Base-by-base conservation (phyloP, 2,329 filamentous ascomycete genomes). In the Talaromyces sp. region DNA sequence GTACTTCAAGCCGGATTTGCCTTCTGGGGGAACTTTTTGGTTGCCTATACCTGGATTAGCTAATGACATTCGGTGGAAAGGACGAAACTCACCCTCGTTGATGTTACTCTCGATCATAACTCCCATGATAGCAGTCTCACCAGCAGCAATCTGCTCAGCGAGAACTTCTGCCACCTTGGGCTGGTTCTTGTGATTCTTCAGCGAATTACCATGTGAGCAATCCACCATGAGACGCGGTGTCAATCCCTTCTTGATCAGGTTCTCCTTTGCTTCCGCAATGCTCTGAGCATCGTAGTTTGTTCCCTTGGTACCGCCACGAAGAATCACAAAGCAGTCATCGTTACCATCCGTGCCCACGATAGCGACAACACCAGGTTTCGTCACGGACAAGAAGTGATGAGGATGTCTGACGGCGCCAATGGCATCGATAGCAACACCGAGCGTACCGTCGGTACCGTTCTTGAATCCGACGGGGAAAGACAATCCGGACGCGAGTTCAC, bases 41-140 rank as follows among this genome's bases (percentile, higher is more conserved):
- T 85, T 91, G 70, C 93, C 80, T 82, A 58, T n/a, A n/a, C 15
- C 36, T 3, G 15, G 5, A 13, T 67, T 58, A 54, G 54, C 3
- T n/a, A 45, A 36, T 56, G 31, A 36, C 19, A 2, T 22, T 1
- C 31, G 25, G 29, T 3, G n/a, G n/a, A n/a, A 29, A 11, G 22
- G 15, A 40, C 7, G 19, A 17, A 47, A 75, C 84, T 73, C 78
- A 90, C 91, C 93, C 82, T 97, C 94, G 73, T 94, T 90, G 81
- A 98, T 96, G 79, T 98, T 91, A 79, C 91, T 96, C 84, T 99
- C 95, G 74, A 99, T 96, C 95, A 99, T 99, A 67, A 98, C 92
- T 73, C 95, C 95, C 88, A 97, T 94, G 74, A 99, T 95, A 58
- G 84, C 90, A 2, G 86, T 85, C 82, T 98, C 94, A 40, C 95